Base-by-base conservation (phyloP, 2,329 filamentous ascomycete genomes). In the Ophiostoma ips region DNA sequence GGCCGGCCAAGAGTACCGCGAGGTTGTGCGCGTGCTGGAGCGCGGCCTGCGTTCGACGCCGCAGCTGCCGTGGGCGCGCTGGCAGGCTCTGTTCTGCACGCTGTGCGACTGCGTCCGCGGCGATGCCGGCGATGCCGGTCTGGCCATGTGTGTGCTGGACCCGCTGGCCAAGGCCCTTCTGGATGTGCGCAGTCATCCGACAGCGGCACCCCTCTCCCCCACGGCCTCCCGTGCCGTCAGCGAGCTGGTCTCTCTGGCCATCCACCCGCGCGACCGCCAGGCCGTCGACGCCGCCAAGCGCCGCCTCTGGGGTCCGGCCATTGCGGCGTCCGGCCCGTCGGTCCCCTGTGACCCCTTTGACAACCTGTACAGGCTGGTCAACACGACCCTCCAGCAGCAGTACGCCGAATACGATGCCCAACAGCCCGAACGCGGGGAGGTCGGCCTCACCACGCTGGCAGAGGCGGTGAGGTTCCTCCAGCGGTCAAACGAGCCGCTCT, bases 1-100 rank as follows among this genome's bases (percentile, higher is more conserved):
- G 34, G 62, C 81, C 49, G 77, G 83, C 13, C 76, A 79, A 11
- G 81, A 87, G 50, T 88, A 86, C 55, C 79, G 83, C 9, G 77
- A 83, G 48, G 67, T 84, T 21, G 71, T 81, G 15, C 80, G 75
- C 16, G 74, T 94, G 33, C 70, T 94, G 3, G 73, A 81, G 57
- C 67, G 72, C 56, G 79, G 84, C 16, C 61, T 84, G 45, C 63
- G 64, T 30, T 65, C 68, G 19, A 71, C 71, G 3, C 70, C 72
- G 0, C 67, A 67, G 16, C 62, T 78, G 8, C 71, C 72, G 0
- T 65, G 64, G 56, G 52, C 64, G 15, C 60, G 66, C 7, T 79
- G 75, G 76, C 60, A 68, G 24, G 62, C 68, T 0, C 66, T 90
- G 1, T 77, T 86, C 48, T 66, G 73, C 9, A 63, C 70, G 1